Evolutionary conservation across 257 asterid genomes (phyloP).

Genomic region (Misopates orontium): DNA sequence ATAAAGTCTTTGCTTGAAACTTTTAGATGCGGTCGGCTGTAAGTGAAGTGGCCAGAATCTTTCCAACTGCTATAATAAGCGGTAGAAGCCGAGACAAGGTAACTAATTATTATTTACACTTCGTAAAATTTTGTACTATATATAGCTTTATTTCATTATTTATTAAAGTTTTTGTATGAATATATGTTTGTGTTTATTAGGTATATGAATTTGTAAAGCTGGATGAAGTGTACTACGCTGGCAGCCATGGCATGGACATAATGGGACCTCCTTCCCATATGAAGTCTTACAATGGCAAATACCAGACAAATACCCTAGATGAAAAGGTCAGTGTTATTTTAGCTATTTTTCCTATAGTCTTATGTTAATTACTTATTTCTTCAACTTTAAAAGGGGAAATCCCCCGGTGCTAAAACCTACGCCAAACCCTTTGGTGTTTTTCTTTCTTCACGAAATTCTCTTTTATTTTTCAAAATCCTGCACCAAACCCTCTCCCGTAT

Average conservation of each 20-base stretch:
- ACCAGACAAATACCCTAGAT: conserved; percentile 47
- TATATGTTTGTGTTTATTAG: too few species aligned
- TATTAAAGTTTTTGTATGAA: background rate
- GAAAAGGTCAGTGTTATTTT: conserved; percentile 31
- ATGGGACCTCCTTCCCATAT: conserved; percentile 58
- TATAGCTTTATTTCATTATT: too few species aligned
- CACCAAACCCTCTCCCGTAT: too few species aligned
- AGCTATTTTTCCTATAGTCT: background rate
- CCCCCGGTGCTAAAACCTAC: too few species aligned
- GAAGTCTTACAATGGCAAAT: conserved; percentile 47
- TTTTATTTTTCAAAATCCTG: too few species aligned
- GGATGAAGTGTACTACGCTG: conserved; percentile 84
- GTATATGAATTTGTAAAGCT: conserved; percentile 74
- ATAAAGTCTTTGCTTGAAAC: background rate
- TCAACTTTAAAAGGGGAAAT: too few species aligned
- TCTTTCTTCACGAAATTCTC: too few species aligned
- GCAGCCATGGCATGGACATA: conserved; percentile 97
- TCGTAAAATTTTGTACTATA: background rate
- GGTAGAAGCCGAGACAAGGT: conserved; percentile 90
- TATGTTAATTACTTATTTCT: background rate
- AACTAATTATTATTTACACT: background rate
- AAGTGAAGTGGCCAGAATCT: conserved; percentile 58
- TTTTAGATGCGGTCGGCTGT: conserved; percentile 78
- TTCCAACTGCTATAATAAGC: conserved; percentile 82
- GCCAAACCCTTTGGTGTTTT: too few species aligned